Percentiles rank a stretch among this genome's conserved stretches.
These are phyloP conservation scores for Emmonsia crescens DNA, from an alignment of 2,329 filamentous ascomycete species.

Conservation along the genomic window DNA sequence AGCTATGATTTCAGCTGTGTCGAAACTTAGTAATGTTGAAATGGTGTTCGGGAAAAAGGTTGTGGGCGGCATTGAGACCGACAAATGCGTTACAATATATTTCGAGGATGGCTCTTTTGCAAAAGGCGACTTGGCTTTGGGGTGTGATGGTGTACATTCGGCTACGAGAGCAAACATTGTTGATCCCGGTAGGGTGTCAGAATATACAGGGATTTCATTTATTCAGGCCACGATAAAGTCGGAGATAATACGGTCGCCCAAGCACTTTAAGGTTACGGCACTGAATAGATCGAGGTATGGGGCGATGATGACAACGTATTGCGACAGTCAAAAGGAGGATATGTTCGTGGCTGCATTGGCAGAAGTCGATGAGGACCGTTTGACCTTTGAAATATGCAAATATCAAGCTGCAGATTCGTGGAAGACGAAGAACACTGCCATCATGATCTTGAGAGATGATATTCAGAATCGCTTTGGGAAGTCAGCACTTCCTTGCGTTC, in stretches of 20 bases:
- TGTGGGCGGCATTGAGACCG: conserved; percentile 23
- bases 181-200: conserved; percentile 24
- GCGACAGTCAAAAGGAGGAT: conserved; percentile 24
- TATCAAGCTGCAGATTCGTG: conserved; percentile 13
- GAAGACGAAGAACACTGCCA: conserved; percentile 25
- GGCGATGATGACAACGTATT: conserved; percentile 31
- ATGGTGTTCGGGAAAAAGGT: conserved; percentile 35
- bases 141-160: conserved; percentile 35
- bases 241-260: conserved; percentile 15
- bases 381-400: conserved; percentile 16
- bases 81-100: conserved; percentile 22
- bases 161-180: conserved; percentile 27
- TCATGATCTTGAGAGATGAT: conserved; percentile 25
- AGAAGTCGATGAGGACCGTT: conserved; percentile 23
- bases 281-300: conserved; percentile 32
- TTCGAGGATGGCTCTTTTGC: conserved; percentile 30
- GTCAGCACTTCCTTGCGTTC: conserved; percentile 27
- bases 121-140: conserved; percentile 27
- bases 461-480: conserved; percentile 27
- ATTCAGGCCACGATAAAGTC: conserved; percentile 26
- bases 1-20: conserved; percentile 30
- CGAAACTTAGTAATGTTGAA: conserved; percentile 27
- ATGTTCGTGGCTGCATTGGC: conserved; percentile 33
- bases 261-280: conserved; percentile 31
- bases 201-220: conserved; percentile 34